Conservation (phyloP, 768 basidiomycete species). For the Kwoniella sp. region DNA sequence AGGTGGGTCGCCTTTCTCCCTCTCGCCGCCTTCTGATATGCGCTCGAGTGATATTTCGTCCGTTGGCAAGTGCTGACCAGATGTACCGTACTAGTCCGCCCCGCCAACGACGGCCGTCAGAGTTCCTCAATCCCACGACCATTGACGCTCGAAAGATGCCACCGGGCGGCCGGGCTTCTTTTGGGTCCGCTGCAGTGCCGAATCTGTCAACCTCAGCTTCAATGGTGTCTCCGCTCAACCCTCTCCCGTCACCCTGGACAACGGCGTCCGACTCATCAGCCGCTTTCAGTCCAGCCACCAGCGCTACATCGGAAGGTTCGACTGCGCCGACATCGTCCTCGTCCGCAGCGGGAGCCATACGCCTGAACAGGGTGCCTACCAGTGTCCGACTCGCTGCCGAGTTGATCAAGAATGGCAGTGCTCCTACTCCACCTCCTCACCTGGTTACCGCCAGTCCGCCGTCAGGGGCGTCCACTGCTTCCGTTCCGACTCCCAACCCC, state of each 20-base stretch:
- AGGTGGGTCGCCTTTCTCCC: slow-evolving; percentile 23
- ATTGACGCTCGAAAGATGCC: slow-evolving; percentile 29
- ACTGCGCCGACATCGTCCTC: slow-evolving; percentile 19
- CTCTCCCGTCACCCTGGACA: slow-evolving; percentile 46
- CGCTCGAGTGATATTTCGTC: no score
- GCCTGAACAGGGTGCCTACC: slow-evolving; percentile 53
- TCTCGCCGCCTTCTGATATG: no score
- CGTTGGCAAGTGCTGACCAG: no score
- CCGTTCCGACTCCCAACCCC: slow-evolving; percentile 30
- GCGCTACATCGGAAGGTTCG: slow-evolving; percentile 23
- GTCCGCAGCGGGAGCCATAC: slow-evolving; percentile 39
- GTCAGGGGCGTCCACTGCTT: slow-evolving; percentile 11
- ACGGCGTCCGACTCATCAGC: slow-evolving; percentile 16
- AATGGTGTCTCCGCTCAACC: slow-evolving; percentile 47
- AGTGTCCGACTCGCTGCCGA: slow-evolving; percentile 53
- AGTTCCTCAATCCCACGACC: slow-evolving; percentile 37
- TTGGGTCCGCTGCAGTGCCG: slow-evolving; percentile 13
- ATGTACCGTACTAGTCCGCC: slow-evolving; percentile 22
- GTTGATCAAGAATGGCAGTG: slow-evolving; percentile 40
- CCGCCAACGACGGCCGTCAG: slow-evolving; percentile 31
- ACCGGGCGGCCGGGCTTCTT: slow-evolving; percentile 5
- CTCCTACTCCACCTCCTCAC: slow-evolving; percentile 13
- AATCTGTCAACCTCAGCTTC: slow-evolving; percentile 42
- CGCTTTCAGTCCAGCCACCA: slow-evolving; percentile 26
- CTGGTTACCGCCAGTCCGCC: slow-evolving; percentile 12